phyloP scores from a whole-genome alignment of 139 green algal species.

The Auxenochlorella pyrenoidosa region DNA sequence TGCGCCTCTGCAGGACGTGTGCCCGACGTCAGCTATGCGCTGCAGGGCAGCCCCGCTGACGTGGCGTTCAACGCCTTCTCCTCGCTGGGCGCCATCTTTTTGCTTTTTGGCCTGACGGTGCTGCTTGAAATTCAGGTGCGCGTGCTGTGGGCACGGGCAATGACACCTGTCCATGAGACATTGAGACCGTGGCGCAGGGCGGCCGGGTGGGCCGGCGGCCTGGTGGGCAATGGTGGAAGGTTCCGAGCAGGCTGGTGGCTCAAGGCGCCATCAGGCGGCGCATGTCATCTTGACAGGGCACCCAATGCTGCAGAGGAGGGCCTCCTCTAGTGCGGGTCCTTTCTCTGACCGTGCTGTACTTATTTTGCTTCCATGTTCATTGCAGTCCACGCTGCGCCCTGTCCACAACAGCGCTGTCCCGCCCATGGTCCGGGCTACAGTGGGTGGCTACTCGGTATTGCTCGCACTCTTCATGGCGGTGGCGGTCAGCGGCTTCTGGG shows the following conservation, averaged over 20 bases:
- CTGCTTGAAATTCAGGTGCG: constrained; percentile 24
- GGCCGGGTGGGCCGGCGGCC: no score
- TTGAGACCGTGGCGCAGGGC: no score
- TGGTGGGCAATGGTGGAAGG: no score
- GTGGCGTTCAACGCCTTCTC: constrained; percentile 20
- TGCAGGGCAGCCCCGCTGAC: neutral
- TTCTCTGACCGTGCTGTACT: neutral
- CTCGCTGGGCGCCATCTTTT: constrained; percentile 16
- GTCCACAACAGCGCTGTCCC: constrained; percentile 1
- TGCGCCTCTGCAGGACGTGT: neutral
- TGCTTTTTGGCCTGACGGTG: constrained; percentile 27
- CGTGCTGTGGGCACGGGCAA: neutral
- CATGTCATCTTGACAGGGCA: neutral
- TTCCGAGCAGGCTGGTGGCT: no score
- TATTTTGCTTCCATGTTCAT: neutral
- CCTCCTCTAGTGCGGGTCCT: neutral
- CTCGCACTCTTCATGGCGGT: neutral
- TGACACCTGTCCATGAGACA: neutral
- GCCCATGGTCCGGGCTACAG: constrained; percentile 12
- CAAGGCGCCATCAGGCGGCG: no score
- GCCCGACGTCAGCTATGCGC: neutral
- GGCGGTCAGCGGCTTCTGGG: constrained; percentile 3
- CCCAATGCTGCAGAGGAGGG: no score
- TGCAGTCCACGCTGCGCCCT: constrained; percentile 8
- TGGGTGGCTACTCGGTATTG: constrained; percentile 5